A percentile compares a stretch with the other conserved stretches of the same genome.
Evolutionary conservation across 768 basidiomycete genomes (phyloP).

Genomic region (Amanita pseudoporphyria): DNA sequence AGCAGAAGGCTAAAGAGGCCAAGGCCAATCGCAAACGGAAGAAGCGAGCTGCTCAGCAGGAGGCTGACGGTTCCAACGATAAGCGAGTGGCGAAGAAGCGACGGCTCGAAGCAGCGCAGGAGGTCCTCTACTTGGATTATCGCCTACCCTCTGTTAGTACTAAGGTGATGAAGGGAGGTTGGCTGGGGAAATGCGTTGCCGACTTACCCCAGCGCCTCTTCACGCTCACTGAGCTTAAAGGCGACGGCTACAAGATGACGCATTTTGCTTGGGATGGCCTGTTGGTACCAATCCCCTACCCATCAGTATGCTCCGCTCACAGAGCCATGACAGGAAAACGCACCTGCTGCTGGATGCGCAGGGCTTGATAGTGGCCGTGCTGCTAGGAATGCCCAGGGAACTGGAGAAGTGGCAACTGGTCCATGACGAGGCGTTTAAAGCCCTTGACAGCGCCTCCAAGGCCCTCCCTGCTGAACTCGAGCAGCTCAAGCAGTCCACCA

Average conservation of each 20-base stretch:
- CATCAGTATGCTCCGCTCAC: not conserved
- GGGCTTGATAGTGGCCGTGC: not conserved
- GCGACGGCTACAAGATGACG: not conserved
- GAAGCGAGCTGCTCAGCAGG: too few relatives aligned
- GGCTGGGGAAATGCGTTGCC: not conserved
- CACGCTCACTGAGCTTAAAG: not conserved
- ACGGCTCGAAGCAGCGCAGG: too few relatives aligned
- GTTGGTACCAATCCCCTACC: not conserved
- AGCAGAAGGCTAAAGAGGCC: too few relatives aligned
- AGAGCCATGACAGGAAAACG: not conserved
- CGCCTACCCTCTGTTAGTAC: too few relatives aligned
- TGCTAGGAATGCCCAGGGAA: not conserved
- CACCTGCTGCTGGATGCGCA: not conserved
- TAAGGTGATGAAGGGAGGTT: too few relatives aligned
- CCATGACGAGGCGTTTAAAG: not conserved
- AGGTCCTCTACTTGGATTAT: too few relatives aligned
- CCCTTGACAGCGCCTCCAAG: not conserved
- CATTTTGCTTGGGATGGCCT: not conserved
- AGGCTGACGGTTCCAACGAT: too few relatives aligned
- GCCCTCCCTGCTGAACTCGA: not conserved
- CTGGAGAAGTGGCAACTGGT: too few relatives aligned
- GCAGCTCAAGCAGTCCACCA: too few relatives aligned
- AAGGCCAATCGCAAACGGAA: too few relatives aligned
- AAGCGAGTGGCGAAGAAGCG: too few relatives aligned
- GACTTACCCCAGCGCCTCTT: not conserved